Evolutionary conservation across 208 protist genomes (phyloP), one percentile per base, ranked within the genome.

Genomic region (Trypanosoma congolense): DNA sequence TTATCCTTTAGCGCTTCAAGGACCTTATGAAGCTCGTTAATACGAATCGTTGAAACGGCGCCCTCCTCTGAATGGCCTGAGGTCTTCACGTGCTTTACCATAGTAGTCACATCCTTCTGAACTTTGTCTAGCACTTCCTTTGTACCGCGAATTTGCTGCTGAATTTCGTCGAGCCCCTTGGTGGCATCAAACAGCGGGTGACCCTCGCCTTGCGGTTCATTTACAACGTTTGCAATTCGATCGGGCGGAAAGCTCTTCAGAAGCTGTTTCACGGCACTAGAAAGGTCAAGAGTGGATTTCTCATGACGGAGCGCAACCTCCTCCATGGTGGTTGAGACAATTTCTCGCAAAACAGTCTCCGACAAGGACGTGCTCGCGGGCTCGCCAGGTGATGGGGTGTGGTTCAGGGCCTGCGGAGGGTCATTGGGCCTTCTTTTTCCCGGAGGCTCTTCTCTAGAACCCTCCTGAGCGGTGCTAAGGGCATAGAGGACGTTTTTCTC

Each of bases 291-390:
- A 0, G 74, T 84, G 30, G 77, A 79, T 41, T 84, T 76, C 55
- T 88, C 77, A 55, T 84, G 80, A 9, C 70, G 77, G 21, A 67
- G 61, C 25, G 69, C 70, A 24, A 88, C 74, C 58, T 88, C 77
- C 41, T 84, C 74, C 18, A 88, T 44, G 18, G 77, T 73, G 41
- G 73, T 73, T 25, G 65, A 64, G 35, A 87, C 66, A 68, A 83
- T 61, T 5, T 70, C 63, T 19, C 77, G 79, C 14, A 87, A 58
- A 4, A 46, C 38, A 16, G 54, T 45, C 33, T 59, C 61, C 9
- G 46, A 49, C 22, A 67, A 26, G 29, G 53, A 26, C 21, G 40
- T 19, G 16, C 12, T 26, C 5, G 51, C 1, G 26, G 1, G 6
- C n/a, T 47, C 30, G 2, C 19, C 8, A 30, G 24, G 21, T 28